phyloP scores from a whole-genome alignment of 2,329 filamentous ascomycete species.

The Botrytis sinoallii region DNA sequence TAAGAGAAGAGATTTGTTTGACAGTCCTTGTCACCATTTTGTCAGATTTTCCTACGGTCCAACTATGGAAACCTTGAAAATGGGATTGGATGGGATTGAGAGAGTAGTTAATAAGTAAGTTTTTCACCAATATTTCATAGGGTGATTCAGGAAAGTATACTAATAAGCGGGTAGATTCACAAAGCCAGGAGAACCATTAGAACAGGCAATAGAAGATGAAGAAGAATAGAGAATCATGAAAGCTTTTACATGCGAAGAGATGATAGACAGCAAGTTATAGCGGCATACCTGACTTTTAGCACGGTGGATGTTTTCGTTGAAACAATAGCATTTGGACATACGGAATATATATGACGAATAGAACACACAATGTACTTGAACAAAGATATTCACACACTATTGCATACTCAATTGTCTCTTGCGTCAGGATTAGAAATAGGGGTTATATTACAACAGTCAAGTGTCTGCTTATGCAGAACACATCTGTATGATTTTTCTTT shows the following conservation, averaged over 20 bases:
- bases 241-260: not conserved
- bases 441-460: not conserved
- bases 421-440: not conserved
- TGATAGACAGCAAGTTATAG: not conserved
- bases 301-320: not conserved
- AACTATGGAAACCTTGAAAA: constrained; percentile 72
- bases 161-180: not conserved
- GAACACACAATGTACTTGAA: not conserved
- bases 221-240: not conserved
- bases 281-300: not conserved
- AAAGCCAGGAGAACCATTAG: constrained; percentile 12
- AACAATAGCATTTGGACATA: not conserved
- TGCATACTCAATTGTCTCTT: not conserved
- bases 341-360: not conserved
- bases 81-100: constrained; percentile 81
- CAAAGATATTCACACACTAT: not conserved
- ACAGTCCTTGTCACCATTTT: constrained; percentile 91
- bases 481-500: not conserved
- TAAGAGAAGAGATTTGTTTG: constrained; percentile 84
- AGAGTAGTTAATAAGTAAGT: constrained; percentile 67
- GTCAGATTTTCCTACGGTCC: constrained; percentile 83
- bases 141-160: not conserved
- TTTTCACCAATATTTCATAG: not conserved
- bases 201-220: not conserved
- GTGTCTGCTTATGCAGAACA: not conserved